A percentile compares a stretch with the other conserved stretches of the same genome.
Conservation (phyloP, 768 basidiomycete species). For the Calocybe indica region DNA sequence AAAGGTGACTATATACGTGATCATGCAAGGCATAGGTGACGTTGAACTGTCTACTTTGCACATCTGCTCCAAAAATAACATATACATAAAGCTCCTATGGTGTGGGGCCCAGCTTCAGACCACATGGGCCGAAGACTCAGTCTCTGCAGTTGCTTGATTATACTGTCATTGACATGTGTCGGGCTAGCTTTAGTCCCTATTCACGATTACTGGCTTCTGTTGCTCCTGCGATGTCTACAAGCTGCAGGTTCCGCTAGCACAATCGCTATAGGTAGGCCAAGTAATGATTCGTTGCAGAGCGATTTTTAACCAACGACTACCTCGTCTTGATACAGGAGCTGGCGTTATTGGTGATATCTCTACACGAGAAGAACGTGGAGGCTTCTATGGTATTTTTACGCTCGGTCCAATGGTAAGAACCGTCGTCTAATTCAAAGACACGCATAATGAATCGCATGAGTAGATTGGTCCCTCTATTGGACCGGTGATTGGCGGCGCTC, state of each 20-base stretch:
- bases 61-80: neutral
- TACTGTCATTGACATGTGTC: slow-evolving; percentile 64
- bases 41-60: slow-evolving; percentile 9
- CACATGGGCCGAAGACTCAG: slow-evolving; percentile 57
- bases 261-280: slow-evolving; percentile 54
- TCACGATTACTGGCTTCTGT: slow-evolving; percentile 68
- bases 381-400: slow-evolving; percentile 63
- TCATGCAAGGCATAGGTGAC: slow-evolving; percentile 57
- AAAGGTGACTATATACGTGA: slow-evolving; percentile 65
- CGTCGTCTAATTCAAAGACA: neutral
- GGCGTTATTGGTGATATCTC: slow-evolving; percentile 80
- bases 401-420: slow-evolving; percentile 53
- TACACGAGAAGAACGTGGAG: slow-evolving; percentile 64
- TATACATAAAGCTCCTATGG: slow-evolving; percentile 44
- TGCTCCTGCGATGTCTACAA: slow-evolving; percentile 77
- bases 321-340: slow-evolving; percentile 35
- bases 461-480: slow-evolving; percentile 58
- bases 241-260: slow-evolving; percentile 77
- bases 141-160: slow-evolving; percentile 54
- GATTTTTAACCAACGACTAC: neutral
- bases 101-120: slow-evolving; percentile 72
- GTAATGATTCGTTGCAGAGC: neutral
- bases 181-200: slow-evolving; percentile 44
- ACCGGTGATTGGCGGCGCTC: slow-evolving; percentile 53
- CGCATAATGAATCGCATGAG: slow-evolving; percentile 4